Conservation (phyloP, 345 rosid genomes). For the Salix arbutifolia region DNA sequence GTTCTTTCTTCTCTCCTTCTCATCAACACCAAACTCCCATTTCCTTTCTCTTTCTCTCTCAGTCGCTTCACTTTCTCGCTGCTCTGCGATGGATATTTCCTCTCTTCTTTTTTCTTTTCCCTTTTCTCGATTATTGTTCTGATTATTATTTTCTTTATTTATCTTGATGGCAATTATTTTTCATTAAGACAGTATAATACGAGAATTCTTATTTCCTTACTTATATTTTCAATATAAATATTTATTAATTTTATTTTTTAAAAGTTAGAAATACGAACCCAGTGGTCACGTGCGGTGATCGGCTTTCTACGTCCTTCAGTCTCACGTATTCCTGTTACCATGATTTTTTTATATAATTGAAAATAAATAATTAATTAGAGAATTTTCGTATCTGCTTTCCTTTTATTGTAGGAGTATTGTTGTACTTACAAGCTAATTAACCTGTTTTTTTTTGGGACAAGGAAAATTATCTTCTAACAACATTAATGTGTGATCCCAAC, state of each 20-base stretch:
- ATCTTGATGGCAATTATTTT: not conserved
- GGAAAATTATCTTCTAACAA: not conserved
- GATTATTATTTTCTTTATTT: not conserved
- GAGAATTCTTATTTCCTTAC: not conserved
- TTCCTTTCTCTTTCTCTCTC: not conserved
- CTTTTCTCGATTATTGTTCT: not conserved
- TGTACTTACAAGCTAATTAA: not conserved
- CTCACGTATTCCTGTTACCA: not conserved
- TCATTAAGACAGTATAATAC: not conserved
- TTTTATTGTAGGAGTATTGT: not conserved
- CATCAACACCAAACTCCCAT: conserved; percentile 27
- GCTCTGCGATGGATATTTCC: conserved; percentile 12
- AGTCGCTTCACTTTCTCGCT: conserved; percentile 8
- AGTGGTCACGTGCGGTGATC: not conserved
- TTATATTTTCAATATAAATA: not conserved
- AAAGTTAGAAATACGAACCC: not conserved
- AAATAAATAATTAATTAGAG: not conserved
- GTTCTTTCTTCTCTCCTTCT: conserved; percentile 33
- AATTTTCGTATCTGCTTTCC: not conserved
- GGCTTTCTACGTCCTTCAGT: not conserved
- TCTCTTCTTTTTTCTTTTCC: conserved; percentile 1
- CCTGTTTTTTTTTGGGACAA: not conserved
- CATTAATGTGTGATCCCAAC: not conserved
- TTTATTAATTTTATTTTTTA: not conserved
- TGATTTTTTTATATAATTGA: not conserved